Evolutionary conservation across 1,284 basidiomycete species (phyloP).

Genomic region (Tremellales sp.): DNA sequence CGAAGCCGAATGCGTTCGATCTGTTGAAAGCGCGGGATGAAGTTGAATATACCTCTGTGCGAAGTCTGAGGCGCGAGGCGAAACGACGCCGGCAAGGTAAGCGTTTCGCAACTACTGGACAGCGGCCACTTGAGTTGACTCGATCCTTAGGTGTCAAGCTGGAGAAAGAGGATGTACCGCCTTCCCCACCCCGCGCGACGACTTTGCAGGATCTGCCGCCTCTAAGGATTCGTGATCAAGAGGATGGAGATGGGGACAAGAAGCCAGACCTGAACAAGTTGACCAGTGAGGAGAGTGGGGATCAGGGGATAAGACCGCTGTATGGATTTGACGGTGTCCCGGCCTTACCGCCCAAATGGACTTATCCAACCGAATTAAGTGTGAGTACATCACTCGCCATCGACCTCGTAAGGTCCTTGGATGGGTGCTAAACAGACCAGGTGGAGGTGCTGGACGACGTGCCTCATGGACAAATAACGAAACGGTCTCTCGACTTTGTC

Average conservation of each 20-base stretch:
- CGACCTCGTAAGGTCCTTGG: neutral
- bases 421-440: neutral
- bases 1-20: constrained; percentile 25
- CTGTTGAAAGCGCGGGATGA: constrained; percentile 27
- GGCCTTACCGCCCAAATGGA: constrained; percentile 33
- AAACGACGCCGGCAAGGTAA: constrained; percentile 26
- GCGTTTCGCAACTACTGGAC: neutral
- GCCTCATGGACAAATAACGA: constrained; percentile 1
- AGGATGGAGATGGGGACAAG: neutral
- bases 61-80: constrained; percentile 21
- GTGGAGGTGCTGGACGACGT: neutral
- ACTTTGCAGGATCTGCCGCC: constrained; percentile 5
- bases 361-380: constrained; percentile 15
- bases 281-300: neutral
- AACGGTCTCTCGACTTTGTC: constrained; percentile 36
- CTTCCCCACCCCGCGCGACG: constrained; percentile 9
- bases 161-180: neutral
- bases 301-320: constrained; percentile 6
- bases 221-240: neutral
- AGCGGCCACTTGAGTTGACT: neutral
- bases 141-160: neutral
- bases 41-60: constrained; percentile 14
- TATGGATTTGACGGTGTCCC: constrained; percentile 38
- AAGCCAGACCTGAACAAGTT: constrained; percentile 6
- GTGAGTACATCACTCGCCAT: too few relatives aligned